Conservation (phyloP, 352 stramenopile genomes). For the Thraustochytrium striatum region DNA sequence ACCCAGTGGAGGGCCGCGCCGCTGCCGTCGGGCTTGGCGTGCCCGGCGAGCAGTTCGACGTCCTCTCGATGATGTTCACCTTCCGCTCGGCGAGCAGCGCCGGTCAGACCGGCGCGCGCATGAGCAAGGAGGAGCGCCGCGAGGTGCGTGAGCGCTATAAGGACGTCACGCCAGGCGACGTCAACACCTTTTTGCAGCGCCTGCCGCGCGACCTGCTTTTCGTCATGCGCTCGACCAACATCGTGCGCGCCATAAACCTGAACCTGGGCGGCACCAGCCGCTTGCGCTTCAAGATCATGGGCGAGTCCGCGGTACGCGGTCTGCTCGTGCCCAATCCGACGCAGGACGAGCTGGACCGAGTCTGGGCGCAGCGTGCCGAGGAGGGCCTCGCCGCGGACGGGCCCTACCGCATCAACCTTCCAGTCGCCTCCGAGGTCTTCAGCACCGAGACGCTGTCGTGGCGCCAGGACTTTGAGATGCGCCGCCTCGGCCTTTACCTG, state of each 20-base stretch:
- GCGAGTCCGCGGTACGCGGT: constrained; percentile 49
- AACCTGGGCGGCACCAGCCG: constrained; percentile 70
- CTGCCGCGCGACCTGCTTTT: constrained; percentile 82
- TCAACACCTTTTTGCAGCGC: constrained; percentile 71
- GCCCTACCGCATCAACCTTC: constrained; percentile 35
- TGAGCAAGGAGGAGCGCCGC: constrained; percentile 66
- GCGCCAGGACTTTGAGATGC: constrained; percentile 40
- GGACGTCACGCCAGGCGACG: constrained; percentile 62
- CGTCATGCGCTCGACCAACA: constrained; percentile 81
- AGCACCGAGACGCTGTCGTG: constrained; percentile 28
- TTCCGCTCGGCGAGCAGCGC: constrained; percentile 68
- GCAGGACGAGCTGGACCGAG: no score
- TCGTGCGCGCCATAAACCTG: constrained; percentile 81
- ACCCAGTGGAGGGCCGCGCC: constrained; percentile 62
- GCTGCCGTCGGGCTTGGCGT: constrained; percentile 65
- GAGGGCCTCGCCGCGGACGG: neutral
- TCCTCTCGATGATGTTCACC: constrained; percentile 76
- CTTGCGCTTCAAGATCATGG: constrained; percentile 54
- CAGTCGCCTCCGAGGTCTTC: constrained; percentile 45
- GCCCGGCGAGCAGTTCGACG: constrained; percentile 61
- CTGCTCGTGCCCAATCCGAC: constrained; percentile 31
- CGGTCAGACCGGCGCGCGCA: constrained; percentile 63
- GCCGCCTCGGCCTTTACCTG: constrained; percentile 18
- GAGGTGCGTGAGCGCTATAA: constrained; percentile 65
- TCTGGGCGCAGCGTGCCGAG: neutral